Base-by-base conservation (phyloP, 768 basidiomycete genomes). In the Russula sp. region DNA sequence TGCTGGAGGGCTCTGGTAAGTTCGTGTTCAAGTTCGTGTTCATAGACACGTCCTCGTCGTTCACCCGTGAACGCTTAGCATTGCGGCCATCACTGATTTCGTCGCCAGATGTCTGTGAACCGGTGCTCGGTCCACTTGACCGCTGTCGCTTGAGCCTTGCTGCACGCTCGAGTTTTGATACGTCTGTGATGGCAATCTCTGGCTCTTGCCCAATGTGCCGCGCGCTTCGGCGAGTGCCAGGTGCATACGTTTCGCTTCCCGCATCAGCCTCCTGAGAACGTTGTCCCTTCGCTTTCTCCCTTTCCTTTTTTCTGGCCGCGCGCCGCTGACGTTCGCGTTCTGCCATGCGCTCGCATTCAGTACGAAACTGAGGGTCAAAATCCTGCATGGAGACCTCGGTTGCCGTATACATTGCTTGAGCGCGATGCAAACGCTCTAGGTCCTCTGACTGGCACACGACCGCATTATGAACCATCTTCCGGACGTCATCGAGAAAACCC, bases 331-430 rank as follows among this genome's bases (percentile, higher is more conserved):
- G 77, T 72, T 95, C 90, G 57, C 87, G 79, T 44, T 75, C 80
- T 16, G 92, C 89, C 90, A 95, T 94, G 67, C 90, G 81, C 72
- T 90, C 87, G 73, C 95, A 98, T 73, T 98, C 96, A 32, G 86
- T 63, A 57, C 79, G 78, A 73, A 97, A 89, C 58, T 83, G 80
- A 0, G 82, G 80, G 71, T 96, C 94, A 69, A 94, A 92, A 71
- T 91, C 90, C 69, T 90, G 84, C 61, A 93, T 84, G 77, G 90
- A 88, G 67, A 95, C 88, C 72, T 97, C 81, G 1, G 91, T 81
- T 20, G 91, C 89, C 26, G 86, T 92, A 66, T 87, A 84, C 92
- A 99, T 92, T 44, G 92, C 88, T 65, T 92, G 89, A 0, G 96
- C 92, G 66, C 88, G 89, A 71, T 84, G 83, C 49, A 92, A 73